Evolutionary conservation across 345 rosid genomes (phyloP).

Genomic region (Hypericum androsaemum): DNA sequence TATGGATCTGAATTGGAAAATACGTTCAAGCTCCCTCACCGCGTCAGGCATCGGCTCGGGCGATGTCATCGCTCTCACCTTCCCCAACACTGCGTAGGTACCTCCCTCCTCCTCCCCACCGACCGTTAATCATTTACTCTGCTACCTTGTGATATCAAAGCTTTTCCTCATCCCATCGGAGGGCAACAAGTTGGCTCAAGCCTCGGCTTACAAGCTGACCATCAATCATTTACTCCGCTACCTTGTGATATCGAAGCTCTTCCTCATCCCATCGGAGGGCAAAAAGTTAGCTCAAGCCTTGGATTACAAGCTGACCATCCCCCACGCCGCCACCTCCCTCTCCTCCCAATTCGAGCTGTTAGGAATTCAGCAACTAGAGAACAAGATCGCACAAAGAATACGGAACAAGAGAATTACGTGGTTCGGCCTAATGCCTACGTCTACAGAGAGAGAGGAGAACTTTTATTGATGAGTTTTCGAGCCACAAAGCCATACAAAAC

Average conservation of each 20-base stretch:
- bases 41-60: slow-evolving; percentile 38
- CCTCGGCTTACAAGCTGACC: slow-evolving; percentile 50
- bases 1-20: too few species aligned
- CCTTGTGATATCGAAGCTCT: slow-evolving; percentile 53
- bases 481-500: too few species aligned
- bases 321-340: slow-evolving; percentile 32
- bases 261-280: slow-evolving; percentile 32
- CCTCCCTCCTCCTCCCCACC: too few species aligned
- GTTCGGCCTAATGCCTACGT: too few species aligned
- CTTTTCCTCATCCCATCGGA: slow-evolving; percentile 52
- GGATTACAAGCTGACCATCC: slow-evolving; percentile 40
- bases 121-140: too few species aligned
- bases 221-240: slow-evolving; percentile 61
- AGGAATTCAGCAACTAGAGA: too few species aligned
- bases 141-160: slow-evolving; percentile 59
- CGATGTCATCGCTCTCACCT: slow-evolving; percentile 52
- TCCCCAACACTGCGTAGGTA: slow-evolving; percentile 41
- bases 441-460: too few species aligned
- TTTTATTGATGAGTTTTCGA: too few species aligned
- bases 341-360: slow-evolving; percentile 25
- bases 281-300: slow-evolving; percentile 35
- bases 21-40: slow-evolving; percentile 33
- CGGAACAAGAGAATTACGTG: too few species aligned
- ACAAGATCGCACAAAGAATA: too few species aligned
- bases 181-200: slow-evolving; percentile 51